Evolutionary conservation across 495 filamentous ascomycete genomes (phyloP).

Genomic region (Penicillium taxi): DNA sequence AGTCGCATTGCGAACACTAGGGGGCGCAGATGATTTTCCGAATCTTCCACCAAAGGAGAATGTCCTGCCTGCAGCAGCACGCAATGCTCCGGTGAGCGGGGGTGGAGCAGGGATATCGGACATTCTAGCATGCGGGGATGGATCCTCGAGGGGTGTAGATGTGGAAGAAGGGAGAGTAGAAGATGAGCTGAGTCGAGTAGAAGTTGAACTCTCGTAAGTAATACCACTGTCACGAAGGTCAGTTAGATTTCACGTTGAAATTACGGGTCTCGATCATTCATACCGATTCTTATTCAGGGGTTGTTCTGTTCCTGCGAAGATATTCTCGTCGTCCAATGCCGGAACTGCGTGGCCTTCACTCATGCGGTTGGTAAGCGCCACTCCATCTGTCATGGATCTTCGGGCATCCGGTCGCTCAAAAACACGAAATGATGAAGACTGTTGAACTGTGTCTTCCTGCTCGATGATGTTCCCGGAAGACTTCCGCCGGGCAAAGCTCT

Average conservation of each 20-base stretch:
- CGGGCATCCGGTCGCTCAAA: slow-evolving; percentile 46
- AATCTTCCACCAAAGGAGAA: slow-evolving; percentile 58
- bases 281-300: slow-evolving; percentile 37
- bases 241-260: slow-evolving; percentile 23
- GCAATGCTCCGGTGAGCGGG: slow-evolving; percentile 44
- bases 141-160: slow-evolving; percentile 47
- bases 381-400: slow-evolving; percentile 44
- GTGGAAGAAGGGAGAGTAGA: slow-evolving; percentile 68
- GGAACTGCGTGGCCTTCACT: slow-evolving; percentile 32
- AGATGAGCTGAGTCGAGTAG: slow-evolving; percentile 59
- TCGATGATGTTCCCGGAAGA: slow-evolving; percentile 59
- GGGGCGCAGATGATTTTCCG: slow-evolving; percentile 34
- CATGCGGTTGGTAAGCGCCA: slow-evolving; percentile 32
- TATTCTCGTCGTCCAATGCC: slow-evolving; percentile 43
- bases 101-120: slow-evolving; percentile 50
- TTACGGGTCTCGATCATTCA: slow-evolving; percentile 17
- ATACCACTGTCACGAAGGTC: slow-evolving; percentile 51
- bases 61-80: slow-evolving; percentile 60
- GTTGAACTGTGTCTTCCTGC: slow-evolving; percentile 41
- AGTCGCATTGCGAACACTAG: slow-evolving; percentile 34
- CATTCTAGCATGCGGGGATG: slow-evolving; percentile 43
- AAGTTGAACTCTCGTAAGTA: slow-evolving; percentile 55
- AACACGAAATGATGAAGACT: slow-evolving; percentile 52
- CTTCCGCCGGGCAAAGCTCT: slow-evolving; percentile 57
- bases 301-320: slow-evolving; percentile 29